Evolutionary conservation across 176 grass and related monocot genomes (phyloP), one percentile per base, ranked within the genome.

Genomic region (Oryza longistaminata): DNA sequence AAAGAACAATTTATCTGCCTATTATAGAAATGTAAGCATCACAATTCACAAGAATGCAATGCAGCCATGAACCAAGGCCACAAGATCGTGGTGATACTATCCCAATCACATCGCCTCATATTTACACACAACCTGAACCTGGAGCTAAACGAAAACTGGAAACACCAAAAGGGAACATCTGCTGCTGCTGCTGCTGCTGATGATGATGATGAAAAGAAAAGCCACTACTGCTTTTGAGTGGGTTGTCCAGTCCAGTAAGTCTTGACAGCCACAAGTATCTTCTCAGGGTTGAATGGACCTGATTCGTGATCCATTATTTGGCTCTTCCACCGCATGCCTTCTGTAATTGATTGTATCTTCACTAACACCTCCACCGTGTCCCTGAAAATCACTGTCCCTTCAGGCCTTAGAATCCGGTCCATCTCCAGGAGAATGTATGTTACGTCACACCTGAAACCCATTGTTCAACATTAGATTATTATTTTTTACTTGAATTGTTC

Each of bases 291-390:
- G 71, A 93, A 93, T 6, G 90, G 86, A 44, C 90, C 93, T 5
- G 93, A 88, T 70, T 95, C 93, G 37, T 92, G 93, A 78, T 92
- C 90, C 88, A 95, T 84, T n/a, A 95, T 88, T 52, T 79, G 90
- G 78, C 93, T 95, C 84, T 87, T 92, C 93, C 90, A 95, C 33
- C 79, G 85, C 93, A 95, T 95, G 24, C 86, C 90, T 34, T 86
- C 67, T 0, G 78, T 82, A 66, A 92, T 86, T 21, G 82, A 66
- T 58, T 90, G 85, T 52, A 90, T 73, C 70, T 92, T 92, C 14
- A 90, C 86, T 42, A 95, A 16, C 29, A 82, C n/a, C 64, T 92
- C 90, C 6, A 92, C 85, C 0, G 9, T 88, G 26, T 95, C 93
- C 77, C 93, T 70, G 42, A 95, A 85, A 74, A 95, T 91, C 80